Conservation (phyloP, 345 rosid species). For the Camelina neglecta region DNA sequence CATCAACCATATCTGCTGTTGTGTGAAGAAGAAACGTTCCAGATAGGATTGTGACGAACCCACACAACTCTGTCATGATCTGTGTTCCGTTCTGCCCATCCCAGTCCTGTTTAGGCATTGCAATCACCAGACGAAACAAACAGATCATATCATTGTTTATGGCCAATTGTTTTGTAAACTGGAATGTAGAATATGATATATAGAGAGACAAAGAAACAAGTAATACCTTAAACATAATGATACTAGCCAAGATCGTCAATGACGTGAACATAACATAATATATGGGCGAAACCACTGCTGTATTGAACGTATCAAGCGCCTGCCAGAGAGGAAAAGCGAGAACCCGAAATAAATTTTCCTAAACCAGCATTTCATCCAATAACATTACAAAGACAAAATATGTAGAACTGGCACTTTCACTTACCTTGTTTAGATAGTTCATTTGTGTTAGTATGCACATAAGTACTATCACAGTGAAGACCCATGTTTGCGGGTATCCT, state of each 20-base stretch:
- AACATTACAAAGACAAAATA: neutral
- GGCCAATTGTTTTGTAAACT: neutral
- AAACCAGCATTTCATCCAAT: neutral
- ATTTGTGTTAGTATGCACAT: conserved; percentile 64
- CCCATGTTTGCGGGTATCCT: conserved; percentile 65
- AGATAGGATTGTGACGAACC: conserved; percentile 67
- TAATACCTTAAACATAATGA: conserved; percentile 82
- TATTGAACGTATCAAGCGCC: conserved; percentile 85
- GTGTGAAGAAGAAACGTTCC: conserved; percentile 79
- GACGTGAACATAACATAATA: conserved; percentile 83
- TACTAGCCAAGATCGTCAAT: conserved; percentile 72
- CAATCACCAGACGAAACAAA: neutral
- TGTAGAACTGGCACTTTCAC: neutral
- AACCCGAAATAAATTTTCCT: neutral
- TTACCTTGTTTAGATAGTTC: conserved; percentile 71
- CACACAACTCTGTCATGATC: conserved; percentile 68
- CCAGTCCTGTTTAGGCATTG: conserved; percentile 57
- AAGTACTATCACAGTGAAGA: conserved; percentile 55
- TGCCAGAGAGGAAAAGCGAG: conserved; percentile 31
- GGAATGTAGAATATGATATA: neutral
- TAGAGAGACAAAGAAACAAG: neutral
- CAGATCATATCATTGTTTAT: neutral
- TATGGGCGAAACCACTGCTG: conserved; percentile 81
- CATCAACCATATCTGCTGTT: conserved; percentile 67
- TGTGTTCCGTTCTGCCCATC: conserved; percentile 66